Percentiles rank a stretch among this genome's conserved stretches.
phyloP scores from a whole-genome alignment of 2,329 filamentous ascomycete species.

The Colletotrichum destructivum region DNA sequence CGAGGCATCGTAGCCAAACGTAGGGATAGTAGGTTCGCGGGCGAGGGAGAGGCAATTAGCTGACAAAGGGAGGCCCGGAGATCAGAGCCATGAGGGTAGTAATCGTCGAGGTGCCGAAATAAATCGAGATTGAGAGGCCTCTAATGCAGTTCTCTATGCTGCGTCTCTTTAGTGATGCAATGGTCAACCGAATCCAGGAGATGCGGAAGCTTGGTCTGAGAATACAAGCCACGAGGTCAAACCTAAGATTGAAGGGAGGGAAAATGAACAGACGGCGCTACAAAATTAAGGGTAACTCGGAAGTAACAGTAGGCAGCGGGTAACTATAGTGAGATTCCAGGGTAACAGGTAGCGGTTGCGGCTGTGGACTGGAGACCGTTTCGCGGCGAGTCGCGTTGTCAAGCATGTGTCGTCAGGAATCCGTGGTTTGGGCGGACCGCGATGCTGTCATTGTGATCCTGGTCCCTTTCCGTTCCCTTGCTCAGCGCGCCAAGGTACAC shows the following conservation, averaged over 20 bases:
- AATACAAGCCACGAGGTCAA: constrained; percentile 21
- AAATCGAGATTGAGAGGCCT: background rate
- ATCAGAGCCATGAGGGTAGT: constrained; percentile 19
- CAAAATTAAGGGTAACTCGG: constrained; percentile 9
- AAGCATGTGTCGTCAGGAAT: constrained; percentile 27
- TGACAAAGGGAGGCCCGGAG: background rate
- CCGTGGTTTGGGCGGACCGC: constrained; percentile 27
- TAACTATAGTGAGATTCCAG: constrained; percentile 3
- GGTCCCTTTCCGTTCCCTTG: constrained; percentile 14
- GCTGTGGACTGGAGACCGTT: constrained; percentile 3
- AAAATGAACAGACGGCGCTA: constrained; percentile 10
- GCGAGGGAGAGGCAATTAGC: constrained; percentile 6
- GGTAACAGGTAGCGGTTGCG: constrained; percentile 7
- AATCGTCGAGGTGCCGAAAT: background rate
- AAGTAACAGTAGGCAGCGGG: constrained; percentile 6
- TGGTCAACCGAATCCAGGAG: constrained; percentile 3
- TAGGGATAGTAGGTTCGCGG: constrained; percentile 9
- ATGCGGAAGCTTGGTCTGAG: constrained; percentile 16
- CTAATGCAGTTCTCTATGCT: background rate
- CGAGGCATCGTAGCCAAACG: constrained; percentile 70
- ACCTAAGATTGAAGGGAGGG: constrained; percentile 1
- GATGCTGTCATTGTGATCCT: constrained; percentile 41
- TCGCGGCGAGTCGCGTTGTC: constrained; percentile 32
- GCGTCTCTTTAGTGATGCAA: constrained; percentile 12
- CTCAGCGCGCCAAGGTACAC: background rate